Conservation (phyloP, 805 yeast species). For the Tetrapisispora taiwanensis region DNA sequence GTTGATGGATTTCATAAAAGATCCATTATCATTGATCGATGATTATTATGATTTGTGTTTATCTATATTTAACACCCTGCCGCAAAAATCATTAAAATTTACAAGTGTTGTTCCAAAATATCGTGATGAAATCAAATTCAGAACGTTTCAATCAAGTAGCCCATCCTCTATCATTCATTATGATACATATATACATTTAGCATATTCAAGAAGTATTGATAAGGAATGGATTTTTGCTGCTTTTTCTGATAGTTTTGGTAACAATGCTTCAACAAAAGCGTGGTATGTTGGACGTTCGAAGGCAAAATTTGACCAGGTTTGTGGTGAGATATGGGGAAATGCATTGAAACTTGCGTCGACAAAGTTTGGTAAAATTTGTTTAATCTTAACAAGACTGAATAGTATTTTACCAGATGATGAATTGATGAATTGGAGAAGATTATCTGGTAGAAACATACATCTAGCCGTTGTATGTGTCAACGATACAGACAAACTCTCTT, state of each 20-base stretch:
- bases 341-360: constrained; percentile 37
- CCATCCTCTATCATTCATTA: constrained; percentile 22
- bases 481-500: constrained; percentile 40
- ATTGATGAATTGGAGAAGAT: constrained; percentile 64
- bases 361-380: constrained; percentile 43
- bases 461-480: constrained; percentile 63
- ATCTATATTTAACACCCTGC: constrained; percentile 47
- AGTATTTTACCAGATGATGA: constrained; percentile 78
- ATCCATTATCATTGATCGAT: constrained; percentile 24
- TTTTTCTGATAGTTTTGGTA: constrained; percentile 82
- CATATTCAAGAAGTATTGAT: constrained; percentile 75
- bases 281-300: constrained; percentile 42
- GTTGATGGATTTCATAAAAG: constrained; percentile 34
- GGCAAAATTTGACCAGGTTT: constrained; percentile 41
- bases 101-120: constrained; percentile 34
- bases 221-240: constrained; percentile 78
- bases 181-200: constrained; percentile 73
- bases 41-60: constrained; percentile 36
- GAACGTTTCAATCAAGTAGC: constrained; percentile 29
- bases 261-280: constrained; percentile 47
- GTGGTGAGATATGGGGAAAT: constrained; percentile 57
- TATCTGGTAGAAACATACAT: constrained; percentile 51
- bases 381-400: constrained; percentile 59
- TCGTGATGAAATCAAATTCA: constrained; percentile 36
- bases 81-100: constrained; percentile 23